Evolutionary conservation across 2,329 filamentous ascomycete genomes (phyloP), one percentile per base, ranked within the genome.

Genomic region (Ophiostoma montium): DNA sequence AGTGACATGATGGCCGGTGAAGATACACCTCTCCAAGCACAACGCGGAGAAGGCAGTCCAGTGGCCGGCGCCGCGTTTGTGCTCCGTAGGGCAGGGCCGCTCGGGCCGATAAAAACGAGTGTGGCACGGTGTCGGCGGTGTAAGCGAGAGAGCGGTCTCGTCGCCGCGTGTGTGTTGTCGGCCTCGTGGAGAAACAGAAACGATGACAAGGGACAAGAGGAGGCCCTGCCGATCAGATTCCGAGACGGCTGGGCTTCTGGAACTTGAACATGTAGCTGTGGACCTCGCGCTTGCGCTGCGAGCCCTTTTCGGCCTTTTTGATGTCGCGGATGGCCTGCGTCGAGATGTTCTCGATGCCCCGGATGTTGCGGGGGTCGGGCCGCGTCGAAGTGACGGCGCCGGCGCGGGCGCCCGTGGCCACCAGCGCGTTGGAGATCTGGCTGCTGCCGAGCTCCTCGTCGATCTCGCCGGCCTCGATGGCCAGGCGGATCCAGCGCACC

Each of bases 381-480:
- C 48, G 53, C 3, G 39, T 49, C 18, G 51, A 48, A n/a, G 30
- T 19, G 27, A 52, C 39, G 3, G 27, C 36, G 6, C 49, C 27
- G 1, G 42, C 16, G 5, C 21, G 43, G 13, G 12, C 41, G 2
- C 23, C 23, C 23, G 27, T 18, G 35, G 41, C 19, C 18, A 33
- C 16, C 49, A 11, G 48, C 19, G 30, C 48, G 31, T 16, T 31
- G n/a, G 27, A 18, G 31, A 45, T 46, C 31, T 42, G n/a, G 30
- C 31, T 18, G 35, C 36, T 42, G 43, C 23, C 46, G 12, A 16
- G 16, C 3, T 19, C 31, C 32, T 46, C 43, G 12, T 50, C 52
- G 13, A 38, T 48, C 10, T 51, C 51, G 33, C 50, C 53, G 1
- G 36, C 42, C 39, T 56, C 53, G 19, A 57, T 50, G 32, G 56